A percentile compares a stretch with the other conserved stretches of the same genome.
Conservation (phyloP, 2,329 filamentous ascomycete genomes). For the Alternaria dauci region DNA sequence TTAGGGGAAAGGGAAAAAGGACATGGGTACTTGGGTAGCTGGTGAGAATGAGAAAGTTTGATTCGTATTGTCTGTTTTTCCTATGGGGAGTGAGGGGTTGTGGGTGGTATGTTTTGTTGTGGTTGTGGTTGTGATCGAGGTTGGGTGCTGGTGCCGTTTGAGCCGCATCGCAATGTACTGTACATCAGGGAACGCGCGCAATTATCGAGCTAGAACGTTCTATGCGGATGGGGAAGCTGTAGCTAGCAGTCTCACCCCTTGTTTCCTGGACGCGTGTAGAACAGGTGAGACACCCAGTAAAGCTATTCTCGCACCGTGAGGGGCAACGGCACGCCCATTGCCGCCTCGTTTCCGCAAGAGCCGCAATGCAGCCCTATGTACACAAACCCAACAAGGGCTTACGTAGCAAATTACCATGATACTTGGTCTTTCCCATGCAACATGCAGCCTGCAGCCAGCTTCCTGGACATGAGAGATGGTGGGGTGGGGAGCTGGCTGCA, state of each 20-base stretch:
- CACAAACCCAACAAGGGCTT: not conserved
- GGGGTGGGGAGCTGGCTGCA: too few species aligned
- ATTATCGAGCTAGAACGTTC: too few species aligned
- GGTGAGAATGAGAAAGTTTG: not conserved
- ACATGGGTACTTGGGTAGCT: not conserved
- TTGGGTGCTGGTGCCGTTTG: not conserved
- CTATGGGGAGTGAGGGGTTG: too few species aligned
- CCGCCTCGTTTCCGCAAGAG: constrained; percentile 25
- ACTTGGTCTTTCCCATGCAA: not conserved
- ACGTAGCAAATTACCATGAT: not conserved
- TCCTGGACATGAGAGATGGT: not conserved
- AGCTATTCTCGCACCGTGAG: not conserved
- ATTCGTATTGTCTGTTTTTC: too few species aligned
- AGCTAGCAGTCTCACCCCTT: too few species aligned
- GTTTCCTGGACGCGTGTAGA: too few species aligned
- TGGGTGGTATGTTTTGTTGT: not conserved
- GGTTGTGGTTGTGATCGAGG: too few species aligned
- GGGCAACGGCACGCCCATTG: not conserved
- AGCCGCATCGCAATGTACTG: not conserved
- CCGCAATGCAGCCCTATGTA: constrained; percentile 14
- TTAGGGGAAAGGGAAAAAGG: not conserved
- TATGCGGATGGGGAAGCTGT: too few species aligned
- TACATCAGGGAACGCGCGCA: too few species aligned
- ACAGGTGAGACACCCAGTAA: too few species aligned
- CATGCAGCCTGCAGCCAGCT: not conserved